Evolutionary conservation across 1,284 basidiomycete genomes (phyloP), one percentile per base, ranked within the genome.

Genomic region (Fomitiporia mediterranea): DNA sequence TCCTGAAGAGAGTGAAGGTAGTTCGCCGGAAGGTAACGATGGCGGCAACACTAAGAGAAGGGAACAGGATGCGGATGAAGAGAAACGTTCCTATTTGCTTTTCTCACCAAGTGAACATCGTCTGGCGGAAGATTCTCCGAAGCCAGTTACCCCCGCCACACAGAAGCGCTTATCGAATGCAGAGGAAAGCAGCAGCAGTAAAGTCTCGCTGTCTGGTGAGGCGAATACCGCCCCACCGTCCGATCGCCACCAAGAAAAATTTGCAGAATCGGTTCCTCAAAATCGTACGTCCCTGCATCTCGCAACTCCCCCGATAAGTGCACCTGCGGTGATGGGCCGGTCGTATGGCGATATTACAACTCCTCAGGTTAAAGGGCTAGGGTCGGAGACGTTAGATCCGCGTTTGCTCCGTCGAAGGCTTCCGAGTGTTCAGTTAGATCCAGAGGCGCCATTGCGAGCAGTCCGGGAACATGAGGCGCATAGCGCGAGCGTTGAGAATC

Each of bases 251-350:
- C 23, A 8, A 8, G 19, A 37, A 15, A 40, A 39, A 2, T 34
- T 34, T 6, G 13, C 6, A 34, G 32, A 13, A 6, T n/a, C 25
- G 25, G 6, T 46, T 25, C 44, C 15, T 30, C 44, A 46, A 11
- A 30, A 15, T 6, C 15, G 39, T 3, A n/a, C 27, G 21, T 23
- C 40, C 7, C 27, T 13, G n/a, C 43, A 5, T 11, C 17, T 27
- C 23, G 52, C 15, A 17, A 15, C 13, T 4, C 9, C 44, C 13
- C 39, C 39, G 58, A 44, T 38, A 28, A 78, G 82, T 38, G 82
- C 83, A 0, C 84, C 83, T 21, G 73, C 82, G 2, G 76, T 78
- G 53, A 65, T 84, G 23, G 72, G 73, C 11, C 64, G 68, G 15
- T 68, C 65, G 0, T 75, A 76, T 56, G 68, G 63, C 4, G 64